Evolutionary conservation across 495 filamentous ascomycete genomes (phyloP).

Genomic region (Chaetomidium leptoderma): DNA sequence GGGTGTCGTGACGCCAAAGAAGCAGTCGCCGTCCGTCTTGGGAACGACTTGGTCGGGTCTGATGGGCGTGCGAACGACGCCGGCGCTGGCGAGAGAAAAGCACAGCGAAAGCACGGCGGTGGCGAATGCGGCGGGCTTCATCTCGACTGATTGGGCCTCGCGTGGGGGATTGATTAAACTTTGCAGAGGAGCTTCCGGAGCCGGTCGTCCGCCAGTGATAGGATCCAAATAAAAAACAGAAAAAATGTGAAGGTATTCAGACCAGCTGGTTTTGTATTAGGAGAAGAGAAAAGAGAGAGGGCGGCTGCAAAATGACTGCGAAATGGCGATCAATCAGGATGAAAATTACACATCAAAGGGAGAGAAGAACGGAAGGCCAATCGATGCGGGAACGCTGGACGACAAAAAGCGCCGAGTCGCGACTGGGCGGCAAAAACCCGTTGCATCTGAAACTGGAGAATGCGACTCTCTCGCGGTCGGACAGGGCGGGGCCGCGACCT

Average conservation of each 20-base stretch:
- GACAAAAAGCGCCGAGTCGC: slow-evolving; percentile 1
- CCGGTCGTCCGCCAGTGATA: neutral
- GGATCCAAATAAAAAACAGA: neutral
- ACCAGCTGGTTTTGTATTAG: slow-evolving; percentile 20
- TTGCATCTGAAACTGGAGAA: slow-evolving; percentile 12
- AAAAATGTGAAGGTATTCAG: slow-evolving; percentile 18
- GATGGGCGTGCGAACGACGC: slow-evolving; percentile 47
- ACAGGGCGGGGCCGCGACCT: neutral
- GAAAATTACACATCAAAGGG: neutral
- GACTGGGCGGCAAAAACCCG: slow-evolving; percentile 4
- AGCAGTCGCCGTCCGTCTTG: slow-evolving; percentile 41
- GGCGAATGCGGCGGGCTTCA: slow-evolving; percentile 39
- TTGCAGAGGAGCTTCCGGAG: neutral
- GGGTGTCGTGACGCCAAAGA: slow-evolving; percentile 47
- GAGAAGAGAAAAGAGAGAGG: neutral
- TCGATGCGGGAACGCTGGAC: neutral
- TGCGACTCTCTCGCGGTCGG: slow-evolving; percentile 3
- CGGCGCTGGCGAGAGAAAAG: slow-evolving; percentile 44
- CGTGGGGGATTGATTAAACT: neutral
- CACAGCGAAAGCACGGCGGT: slow-evolving; percentile 35
- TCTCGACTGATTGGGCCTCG: slow-evolving; percentile 26
- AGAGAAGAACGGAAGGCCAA: neutral
- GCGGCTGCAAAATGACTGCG: neutral
- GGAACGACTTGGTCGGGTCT: slow-evolving; percentile 41
- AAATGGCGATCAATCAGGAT: slow-evolving; percentile 1